Conservation (phyloP, 345 rosid genomes). For the Bruguiera parviflora region DNA sequence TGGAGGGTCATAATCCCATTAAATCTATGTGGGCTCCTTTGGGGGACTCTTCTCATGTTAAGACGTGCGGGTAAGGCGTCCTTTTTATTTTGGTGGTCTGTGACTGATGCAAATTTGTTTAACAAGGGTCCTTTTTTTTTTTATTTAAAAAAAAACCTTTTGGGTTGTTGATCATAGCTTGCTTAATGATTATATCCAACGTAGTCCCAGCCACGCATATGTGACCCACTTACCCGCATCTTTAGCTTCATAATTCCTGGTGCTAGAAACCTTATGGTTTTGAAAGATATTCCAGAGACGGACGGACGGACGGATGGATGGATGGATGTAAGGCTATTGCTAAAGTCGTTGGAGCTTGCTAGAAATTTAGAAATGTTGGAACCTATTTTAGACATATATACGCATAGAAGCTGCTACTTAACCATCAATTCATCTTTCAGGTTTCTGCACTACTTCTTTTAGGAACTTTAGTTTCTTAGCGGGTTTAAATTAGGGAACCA, state of each 20-base stretch:
- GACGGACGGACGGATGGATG: neutral
- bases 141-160: no score
- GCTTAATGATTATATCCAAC: neutral
- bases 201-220: neutral
- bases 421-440: neutral
- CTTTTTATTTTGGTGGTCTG: neutral
- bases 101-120: no score
- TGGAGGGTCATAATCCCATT: conserved; percentile 9
- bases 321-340: neutral
- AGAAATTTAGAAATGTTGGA: conserved; percentile 13
- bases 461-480: conserved; percentile 5
- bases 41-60: neutral
- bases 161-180: neutral
- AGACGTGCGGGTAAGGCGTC: neutral
- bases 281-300: neutral
- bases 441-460: neutral
- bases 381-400: conserved; percentile 1
- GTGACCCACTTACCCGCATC: conserved; percentile 4
- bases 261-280: neutral
- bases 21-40: conserved; percentile 21
- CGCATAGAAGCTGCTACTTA: neutral
- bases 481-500: neutral
- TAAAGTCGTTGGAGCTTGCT: neutral
- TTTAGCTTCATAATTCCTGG: neutral
- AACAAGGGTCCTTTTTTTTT: neutral